These are phyloP conservation scores for Camellia lanceoleosa DNA, from an alignment of 148 eudicot species.

Conservation along the genomic window DNA sequence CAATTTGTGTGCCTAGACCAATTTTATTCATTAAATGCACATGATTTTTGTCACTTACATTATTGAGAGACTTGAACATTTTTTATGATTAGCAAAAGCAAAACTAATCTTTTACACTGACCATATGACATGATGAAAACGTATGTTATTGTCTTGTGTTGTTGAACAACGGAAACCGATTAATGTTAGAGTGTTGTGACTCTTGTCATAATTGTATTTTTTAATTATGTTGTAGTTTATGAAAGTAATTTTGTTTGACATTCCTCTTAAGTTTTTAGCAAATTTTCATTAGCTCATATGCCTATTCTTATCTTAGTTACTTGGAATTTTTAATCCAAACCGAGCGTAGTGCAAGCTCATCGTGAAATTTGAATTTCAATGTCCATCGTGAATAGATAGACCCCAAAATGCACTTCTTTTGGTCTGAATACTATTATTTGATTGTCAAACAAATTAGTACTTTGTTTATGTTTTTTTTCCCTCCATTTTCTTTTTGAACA, in stretches of 20 bases:
- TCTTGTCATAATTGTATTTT: too few relatives aligned
- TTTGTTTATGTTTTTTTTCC: too few relatives aligned
- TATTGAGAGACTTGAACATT: neutral
- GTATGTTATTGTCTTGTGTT: too few relatives aligned
- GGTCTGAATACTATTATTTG: too few relatives aligned
- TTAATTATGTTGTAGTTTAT: neutral
- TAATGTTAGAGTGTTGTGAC: neutral
- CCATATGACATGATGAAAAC: neutral
- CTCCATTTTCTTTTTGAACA: too few relatives aligned
- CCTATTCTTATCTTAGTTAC: neutral
- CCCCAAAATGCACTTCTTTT: too few relatives aligned
- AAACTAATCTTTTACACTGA: neutral
- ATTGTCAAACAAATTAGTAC: too few relatives aligned
- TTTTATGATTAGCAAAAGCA: neutral
- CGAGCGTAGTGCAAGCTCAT: neutral
- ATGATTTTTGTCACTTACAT: neutral
- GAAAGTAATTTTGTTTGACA: neutral
- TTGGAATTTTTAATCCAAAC: neutral
- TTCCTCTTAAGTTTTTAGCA: neutral
- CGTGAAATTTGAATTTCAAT: too few relatives aligned
- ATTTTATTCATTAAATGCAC: neutral
- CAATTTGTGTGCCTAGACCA: neutral
- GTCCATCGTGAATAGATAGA: neutral
- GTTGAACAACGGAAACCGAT: neutral
- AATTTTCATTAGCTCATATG: neutral